Conservation (phyloP, 2,329 filamentous ascomycete species). For the Sclerotinia spermophila region DNA sequence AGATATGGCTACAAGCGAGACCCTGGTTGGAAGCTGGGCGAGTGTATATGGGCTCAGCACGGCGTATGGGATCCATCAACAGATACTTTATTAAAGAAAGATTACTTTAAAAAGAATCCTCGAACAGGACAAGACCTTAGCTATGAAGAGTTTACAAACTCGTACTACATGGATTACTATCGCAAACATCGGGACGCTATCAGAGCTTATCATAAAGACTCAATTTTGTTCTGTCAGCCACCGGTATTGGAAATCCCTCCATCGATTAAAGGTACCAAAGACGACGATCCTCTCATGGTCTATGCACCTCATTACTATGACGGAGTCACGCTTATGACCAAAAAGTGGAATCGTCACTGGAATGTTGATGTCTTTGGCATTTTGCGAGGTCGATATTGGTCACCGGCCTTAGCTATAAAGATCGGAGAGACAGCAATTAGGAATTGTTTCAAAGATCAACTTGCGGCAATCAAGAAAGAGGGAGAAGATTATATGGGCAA, state of each 20-base stretch:
- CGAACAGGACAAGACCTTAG: slow-evolving; percentile 68
- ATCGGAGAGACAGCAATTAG: slow-evolving; percentile 90
- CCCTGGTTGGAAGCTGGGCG: slow-evolving; percentile 83
- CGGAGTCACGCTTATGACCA: slow-evolving; percentile 92
- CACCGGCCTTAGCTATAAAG: slow-evolving; percentile 87
- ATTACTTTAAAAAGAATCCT: slow-evolving; percentile 84
- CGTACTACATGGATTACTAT: slow-evolving; percentile 86
- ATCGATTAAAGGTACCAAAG: slow-evolving; percentile 75
- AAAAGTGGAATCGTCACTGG: slow-evolving; percentile 97
- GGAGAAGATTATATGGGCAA: slow-evolving; percentile 84
- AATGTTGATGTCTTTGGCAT: slow-evolving; percentile 95
- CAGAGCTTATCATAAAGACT: slow-evolving; percentile 69
- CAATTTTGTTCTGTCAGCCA: slow-evolving; percentile 87
- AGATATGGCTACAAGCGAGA: slow-evolving; percentile 89
- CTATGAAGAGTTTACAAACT: slow-evolving; percentile 84
- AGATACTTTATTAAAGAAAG: slow-evolving; percentile 73
- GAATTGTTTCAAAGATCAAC: slow-evolving; percentile 87
- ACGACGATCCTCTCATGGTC: slow-evolving; percentile 86
- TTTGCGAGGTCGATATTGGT: slow-evolving; percentile 80
- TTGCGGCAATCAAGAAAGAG: slow-evolving; percentile 78
- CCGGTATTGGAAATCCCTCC: slow-evolving; percentile 91
- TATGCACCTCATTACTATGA: slow-evolving; percentile 97
- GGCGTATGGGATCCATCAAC: slow-evolving; percentile 85
- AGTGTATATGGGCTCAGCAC: slow-evolving; percentile 95
- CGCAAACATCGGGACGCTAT: slow-evolving; percentile 72